These are phyloP conservation scores for Quercus parvula DNA, from an alignment of 306 rosid genomes.

Conservation along the genomic window DNA sequence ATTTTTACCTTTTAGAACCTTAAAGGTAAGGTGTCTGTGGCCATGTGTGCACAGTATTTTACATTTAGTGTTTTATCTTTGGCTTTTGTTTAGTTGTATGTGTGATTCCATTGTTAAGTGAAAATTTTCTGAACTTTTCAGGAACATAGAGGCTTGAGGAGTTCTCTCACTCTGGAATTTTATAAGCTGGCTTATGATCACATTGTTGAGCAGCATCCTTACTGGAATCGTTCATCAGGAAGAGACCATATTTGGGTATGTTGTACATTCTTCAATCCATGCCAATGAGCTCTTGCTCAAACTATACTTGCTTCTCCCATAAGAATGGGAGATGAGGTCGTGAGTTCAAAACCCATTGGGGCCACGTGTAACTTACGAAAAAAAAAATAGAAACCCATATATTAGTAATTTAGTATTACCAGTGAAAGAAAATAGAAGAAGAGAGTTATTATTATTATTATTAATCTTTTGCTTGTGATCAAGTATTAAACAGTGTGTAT, in stretches of 20 bases:
- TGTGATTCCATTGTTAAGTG: constrained; percentile 2
- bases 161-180: constrained; percentile 84
- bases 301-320: too few relatives aligned
- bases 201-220: constrained; percentile 67
- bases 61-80: background rate
- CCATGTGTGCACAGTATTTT: background rate
- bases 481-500: background rate
- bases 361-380: too few relatives aligned
- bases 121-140: constrained; percentile 32
- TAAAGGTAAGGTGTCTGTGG: background rate
- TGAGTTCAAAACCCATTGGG: too few relatives aligned
- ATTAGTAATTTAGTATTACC: constrained; percentile 4
- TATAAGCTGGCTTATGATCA: constrained; percentile 72
- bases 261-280: background rate
- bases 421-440: constrained; percentile 2
- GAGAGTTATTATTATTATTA: background rate
- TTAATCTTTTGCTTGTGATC: constrained; percentile 4
- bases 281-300: too few relatives aligned
- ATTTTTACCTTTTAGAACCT: constrained; percentile 9
- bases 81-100: constrained; percentile 9
- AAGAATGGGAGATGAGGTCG: too few relatives aligned
- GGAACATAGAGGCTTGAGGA: constrained; percentile 88
- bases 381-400: too few relatives aligned
- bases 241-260: constrained; percentile 97
- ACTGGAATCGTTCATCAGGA: constrained; percentile 91